These are phyloP conservation scores for Schwanniomyces polymorphus DNA, from an alignment of 805 yeast genomes.

Conservation along the genomic window DNA sequence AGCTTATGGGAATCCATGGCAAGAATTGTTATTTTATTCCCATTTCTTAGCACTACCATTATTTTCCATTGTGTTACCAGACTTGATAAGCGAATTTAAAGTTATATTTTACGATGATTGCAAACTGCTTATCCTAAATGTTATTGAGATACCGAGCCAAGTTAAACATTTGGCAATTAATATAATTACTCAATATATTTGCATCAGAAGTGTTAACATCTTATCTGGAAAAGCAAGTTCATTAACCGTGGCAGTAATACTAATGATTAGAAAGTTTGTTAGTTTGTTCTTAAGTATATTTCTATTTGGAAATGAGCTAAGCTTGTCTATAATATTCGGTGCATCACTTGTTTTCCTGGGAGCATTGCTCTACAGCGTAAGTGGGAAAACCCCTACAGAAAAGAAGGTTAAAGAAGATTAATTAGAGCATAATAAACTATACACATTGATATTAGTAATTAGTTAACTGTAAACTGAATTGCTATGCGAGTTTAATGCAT, in stretches of 20 bases:
- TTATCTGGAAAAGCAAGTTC: constrained; percentile 61
- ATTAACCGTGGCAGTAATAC: constrained; percentile 59
- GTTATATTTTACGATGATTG: constrained; percentile 6
- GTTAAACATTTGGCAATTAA: constrained; percentile 14
- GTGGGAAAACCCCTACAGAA: neutral
- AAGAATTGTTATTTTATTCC: constrained; percentile 61
- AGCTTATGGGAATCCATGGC: constrained; percentile 60
- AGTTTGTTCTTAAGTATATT: constrained; percentile 58
- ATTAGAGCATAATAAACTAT: neutral
- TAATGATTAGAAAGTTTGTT: constrained; percentile 60
- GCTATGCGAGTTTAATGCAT: constrained; percentile 12
- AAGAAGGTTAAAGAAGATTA: neutral
- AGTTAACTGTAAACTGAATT: neutral
- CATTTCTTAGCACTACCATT: constrained; percentile 58
- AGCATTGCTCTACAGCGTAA: constrained; percentile 27
- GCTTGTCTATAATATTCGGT: constrained; percentile 44
- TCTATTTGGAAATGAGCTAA: constrained; percentile 49
- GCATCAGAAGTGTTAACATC: constrained; percentile 68
- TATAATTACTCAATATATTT: constrained; percentile 33
- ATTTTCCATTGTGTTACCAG: constrained; percentile 37
- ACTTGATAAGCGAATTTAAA: constrained; percentile 12
- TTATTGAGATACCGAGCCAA: constrained; percentile 11
- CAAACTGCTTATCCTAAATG: neutral
- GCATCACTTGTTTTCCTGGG: constrained; percentile 54
- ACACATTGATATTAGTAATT: neutral